phyloP scores from a whole-genome alignment of 2,329 filamentous ascomycete species.

The Pyricularia sp. region DNA sequence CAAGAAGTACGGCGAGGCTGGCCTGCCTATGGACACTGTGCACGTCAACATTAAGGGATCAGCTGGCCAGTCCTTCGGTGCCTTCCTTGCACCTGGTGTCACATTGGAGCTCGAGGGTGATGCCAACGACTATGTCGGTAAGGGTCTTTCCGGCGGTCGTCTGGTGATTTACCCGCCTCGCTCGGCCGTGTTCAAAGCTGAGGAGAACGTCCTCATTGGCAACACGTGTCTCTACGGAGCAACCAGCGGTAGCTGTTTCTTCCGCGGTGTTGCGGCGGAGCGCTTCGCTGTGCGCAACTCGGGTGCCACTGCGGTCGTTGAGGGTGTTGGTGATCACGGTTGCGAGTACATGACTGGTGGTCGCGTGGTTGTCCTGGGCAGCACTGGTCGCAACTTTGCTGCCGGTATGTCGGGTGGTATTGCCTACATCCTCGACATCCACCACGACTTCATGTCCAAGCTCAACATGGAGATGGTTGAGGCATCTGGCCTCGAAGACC shows the following conservation, averaged over 20 bases:
- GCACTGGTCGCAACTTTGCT: conserved; percentile 90
- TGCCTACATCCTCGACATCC: conserved; percentile 82
- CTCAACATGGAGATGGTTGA: conserved; percentile 98
- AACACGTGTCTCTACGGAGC: conserved; percentile 94
- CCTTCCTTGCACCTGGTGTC: conserved; percentile 83
- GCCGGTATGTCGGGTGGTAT: conserved; percentile 98
- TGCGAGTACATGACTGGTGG: conserved; percentile 99
- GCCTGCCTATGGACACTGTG: conserved; percentile 82
- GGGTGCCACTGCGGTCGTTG: conserved; percentile 87
- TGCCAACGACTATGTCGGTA: conserved; percentile 92
- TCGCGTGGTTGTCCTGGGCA: conserved; percentile 73
- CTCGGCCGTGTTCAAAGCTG: conserved; percentile 82
- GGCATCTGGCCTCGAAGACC: conserved; percentile 70
- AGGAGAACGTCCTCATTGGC: conserved; percentile 88
- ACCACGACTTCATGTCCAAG: conserved; percentile 81
- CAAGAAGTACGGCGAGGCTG: conserved; percentile 78
- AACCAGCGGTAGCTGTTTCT: conserved; percentile 83
- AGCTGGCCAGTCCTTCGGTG: conserved; percentile 91
- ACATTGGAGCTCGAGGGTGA: conserved; percentile 94
- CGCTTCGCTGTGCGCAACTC: conserved; percentile 96
- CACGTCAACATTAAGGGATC: conserved; percentile 95
- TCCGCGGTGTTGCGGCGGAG: conserved; percentile 92
- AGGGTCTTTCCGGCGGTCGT: conserved; percentile 85
- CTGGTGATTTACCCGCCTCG: conserved; percentile 89
- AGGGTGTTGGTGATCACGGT: conserved; percentile 90